These are phyloP conservation scores for Dichotomocladium elegans DNA, from an alignment of 371 early-diverging fungal genomes.

Conservation along the genomic window DNA sequence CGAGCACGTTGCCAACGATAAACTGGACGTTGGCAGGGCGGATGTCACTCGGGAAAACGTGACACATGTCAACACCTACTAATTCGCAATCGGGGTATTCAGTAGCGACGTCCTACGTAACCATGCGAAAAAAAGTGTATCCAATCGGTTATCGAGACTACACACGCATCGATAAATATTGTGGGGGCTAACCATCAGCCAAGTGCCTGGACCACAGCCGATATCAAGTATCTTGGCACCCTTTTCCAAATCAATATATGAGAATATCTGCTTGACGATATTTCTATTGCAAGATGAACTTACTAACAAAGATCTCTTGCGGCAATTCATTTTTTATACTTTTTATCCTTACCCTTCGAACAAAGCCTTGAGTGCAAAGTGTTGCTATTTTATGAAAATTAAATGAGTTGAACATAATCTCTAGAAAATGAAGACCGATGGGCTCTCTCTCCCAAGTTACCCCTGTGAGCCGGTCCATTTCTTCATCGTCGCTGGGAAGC, in stretches of 20 bases:
- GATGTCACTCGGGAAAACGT: constrained; percentile 48
- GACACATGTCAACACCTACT: constrained; percentile 52
- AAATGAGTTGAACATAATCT: too few relatives aligned
- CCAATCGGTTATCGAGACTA: too few relatives aligned
- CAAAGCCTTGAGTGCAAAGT: constrained; percentile 19
- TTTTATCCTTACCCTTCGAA: constrained; percentile 13
- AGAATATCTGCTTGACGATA: constrained; percentile 3
- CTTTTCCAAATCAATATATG: constrained; percentile 4
- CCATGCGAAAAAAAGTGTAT: background rate
- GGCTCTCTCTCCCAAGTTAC: constrained; percentile 16
- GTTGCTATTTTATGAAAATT: constrained; percentile 7
- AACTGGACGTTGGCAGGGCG: constrained; percentile 45
- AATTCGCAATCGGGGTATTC: constrained; percentile 52
- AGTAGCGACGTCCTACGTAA: constrained; percentile 32
- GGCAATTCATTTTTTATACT: background rate
- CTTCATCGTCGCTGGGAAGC: constrained; percentile 43
- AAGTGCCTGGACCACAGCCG: constrained; percentile 20
- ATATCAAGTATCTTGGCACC: constrained; percentile 15
- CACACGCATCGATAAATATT: too few relatives aligned
- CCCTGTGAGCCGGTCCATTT: constrained; percentile 35
- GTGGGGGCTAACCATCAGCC: constrained; percentile 9
- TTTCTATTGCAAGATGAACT: constrained; percentile 1
- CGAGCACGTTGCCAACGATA: constrained; percentile 38
- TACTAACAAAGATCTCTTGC: background rate
- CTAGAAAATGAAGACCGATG: too few relatives aligned